These are phyloP conservation scores for Microbotryomycetes sp. DNA, from an alignment of 1,284 basidiomycete species.

Conservation along the genomic window DNA sequence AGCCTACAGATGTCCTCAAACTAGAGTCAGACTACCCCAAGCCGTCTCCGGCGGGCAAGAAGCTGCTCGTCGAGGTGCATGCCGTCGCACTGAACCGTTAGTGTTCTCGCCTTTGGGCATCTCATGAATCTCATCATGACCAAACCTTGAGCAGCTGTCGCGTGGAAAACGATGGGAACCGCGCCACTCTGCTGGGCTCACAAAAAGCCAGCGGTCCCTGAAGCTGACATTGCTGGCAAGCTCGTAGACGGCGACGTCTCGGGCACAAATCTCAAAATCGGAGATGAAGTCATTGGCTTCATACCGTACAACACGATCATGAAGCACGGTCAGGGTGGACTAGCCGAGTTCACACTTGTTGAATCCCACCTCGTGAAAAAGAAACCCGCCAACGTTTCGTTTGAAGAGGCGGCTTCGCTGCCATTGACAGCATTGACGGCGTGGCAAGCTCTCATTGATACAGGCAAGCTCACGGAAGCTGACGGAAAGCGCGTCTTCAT, in stretches of 20 bases:
- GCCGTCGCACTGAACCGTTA: constrained; percentile 22
- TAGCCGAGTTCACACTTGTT: constrained; percentile 24
- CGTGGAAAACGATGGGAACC: constrained; percentile 11
- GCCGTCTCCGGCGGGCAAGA: constrained; percentile 1
- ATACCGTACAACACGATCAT: constrained; percentile 6
- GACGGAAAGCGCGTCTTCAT: constrained; percentile 47
- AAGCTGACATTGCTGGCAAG: constrained; percentile 53
- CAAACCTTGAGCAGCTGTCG: background rate
- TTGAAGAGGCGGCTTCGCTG: constrained; percentile 54
- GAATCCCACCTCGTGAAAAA: constrained; percentile 1
- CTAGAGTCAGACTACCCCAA: constrained; percentile 25
- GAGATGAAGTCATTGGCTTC: constrained; percentile 56
- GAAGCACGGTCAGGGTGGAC: constrained; percentile 17
- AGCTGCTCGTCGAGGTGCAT: constrained; percentile 18
- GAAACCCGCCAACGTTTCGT: constrained; percentile 49
- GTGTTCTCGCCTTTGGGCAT: background rate
- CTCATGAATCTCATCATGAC: background rate
- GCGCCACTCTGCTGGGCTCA: background rate
- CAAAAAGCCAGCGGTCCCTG: constrained; percentile 12
- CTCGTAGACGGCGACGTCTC: constrained; percentile 51
- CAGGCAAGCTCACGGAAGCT: constrained; percentile 40
- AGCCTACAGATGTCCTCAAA: constrained; percentile 17
- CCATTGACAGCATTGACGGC: constrained; percentile 53
- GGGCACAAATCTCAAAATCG: constrained; percentile 48
- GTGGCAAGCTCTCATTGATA: constrained; percentile 50